Evolutionary conservation across 805 yeast genomes (phyloP).

Genomic region (Candida maltosa): DNA sequence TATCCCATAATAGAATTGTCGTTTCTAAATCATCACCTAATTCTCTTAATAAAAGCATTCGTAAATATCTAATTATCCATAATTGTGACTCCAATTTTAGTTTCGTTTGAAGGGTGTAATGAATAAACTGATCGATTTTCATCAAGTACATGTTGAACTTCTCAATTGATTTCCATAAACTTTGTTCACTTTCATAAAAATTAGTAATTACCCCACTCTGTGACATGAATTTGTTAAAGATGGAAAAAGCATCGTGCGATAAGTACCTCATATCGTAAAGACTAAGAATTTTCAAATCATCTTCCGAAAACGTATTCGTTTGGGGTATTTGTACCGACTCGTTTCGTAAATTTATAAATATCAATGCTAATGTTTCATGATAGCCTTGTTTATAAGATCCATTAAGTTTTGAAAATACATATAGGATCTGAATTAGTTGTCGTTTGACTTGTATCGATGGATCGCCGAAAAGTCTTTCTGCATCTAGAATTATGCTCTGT

Average conservation of each 20-base stretch:
- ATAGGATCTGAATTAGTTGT: conserved; percentile 41
- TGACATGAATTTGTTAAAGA: conserved; percentile 41
- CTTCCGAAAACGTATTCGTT: conserved; percentile 19
- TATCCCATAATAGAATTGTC: conserved; percentile 47
- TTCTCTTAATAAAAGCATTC: conserved; percentile 47
- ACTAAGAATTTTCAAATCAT: conserved; percentile 33
- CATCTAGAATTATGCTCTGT: conserved; percentile 45
- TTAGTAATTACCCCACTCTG: conserved; percentile 36
- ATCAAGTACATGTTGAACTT: conserved; percentile 45
- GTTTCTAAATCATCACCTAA: conserved; percentile 36
- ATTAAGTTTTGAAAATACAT: conserved; percentile 48
- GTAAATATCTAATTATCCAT: conserved; percentile 52
- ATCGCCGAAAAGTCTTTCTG: conserved; percentile 50
- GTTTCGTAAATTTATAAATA: conserved; percentile 36
- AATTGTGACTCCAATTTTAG: conserved; percentile 47
- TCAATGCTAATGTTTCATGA: conserved; percentile 51
- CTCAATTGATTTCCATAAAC: conserved; percentile 45
- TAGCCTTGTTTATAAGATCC: conserved; percentile 50
- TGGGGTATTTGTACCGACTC: conserved; percentile 32
- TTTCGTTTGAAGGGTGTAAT: conserved; percentile 41
- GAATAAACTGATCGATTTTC: conserved; percentile 47
- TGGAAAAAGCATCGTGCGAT: conserved; percentile 40
- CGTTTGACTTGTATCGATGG: conserved; percentile 31
- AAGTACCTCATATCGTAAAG: conserved; percentile 38
- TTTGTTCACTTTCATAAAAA: conserved; percentile 38